Base-by-base conservation (phyloP, 1,284 basidiomycete species). In the Ceratobasidium sp. region DNA sequence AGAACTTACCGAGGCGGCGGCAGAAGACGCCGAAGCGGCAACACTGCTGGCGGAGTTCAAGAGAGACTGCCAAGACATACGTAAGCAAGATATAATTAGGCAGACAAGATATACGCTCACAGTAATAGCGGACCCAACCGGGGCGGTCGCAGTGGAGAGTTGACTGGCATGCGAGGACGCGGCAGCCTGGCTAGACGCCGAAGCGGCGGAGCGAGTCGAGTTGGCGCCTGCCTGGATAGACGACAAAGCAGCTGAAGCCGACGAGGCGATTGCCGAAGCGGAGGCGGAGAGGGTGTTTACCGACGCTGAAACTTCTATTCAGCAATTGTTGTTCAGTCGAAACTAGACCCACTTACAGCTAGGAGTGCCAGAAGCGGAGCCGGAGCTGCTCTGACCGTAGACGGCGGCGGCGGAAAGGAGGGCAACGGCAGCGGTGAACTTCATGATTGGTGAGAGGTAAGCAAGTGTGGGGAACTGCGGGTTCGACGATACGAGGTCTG, bases 301-400 rank as follows among this genome's bases (percentile, higher is more conserved):
- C 24, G 71, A 73, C 31, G 57, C 71, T 73, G 48, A 14, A 44
- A 62, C 3, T 19, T 41, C 6, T 24, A 17, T 33, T 60, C 5
- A 57, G 45, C 27, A 45, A 22, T 3, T 19, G 50, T 51, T 51
- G 1, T 15, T 14, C 29, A n/a, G 29, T 51, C 47, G 22, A 24
- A 47, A 15, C 29, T 17, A 50, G 8, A 22, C 69, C 8, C 62
- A 62, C 69, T n/a, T n/a, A n/a, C n/a, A n/a, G n/a, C n/a, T 53
- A 24, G 44, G 15, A 7, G 56, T 60, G 15, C 19, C 5, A n/a
- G 69, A 57, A 14, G n/a, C 31, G 22, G 29, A 41, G n/a, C n/a
- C n/a, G n/a, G n/a, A n/a, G 29, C 14, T 63, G 57, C 69, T 62
- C 59, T 73, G 71, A 24, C 71, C 71, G 33, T 73, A 73, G 48